Evolutionary conservation across 2,329 filamentous ascomycete species (phyloP).

Genomic region (Tolypocladium ovalisporum): DNA sequence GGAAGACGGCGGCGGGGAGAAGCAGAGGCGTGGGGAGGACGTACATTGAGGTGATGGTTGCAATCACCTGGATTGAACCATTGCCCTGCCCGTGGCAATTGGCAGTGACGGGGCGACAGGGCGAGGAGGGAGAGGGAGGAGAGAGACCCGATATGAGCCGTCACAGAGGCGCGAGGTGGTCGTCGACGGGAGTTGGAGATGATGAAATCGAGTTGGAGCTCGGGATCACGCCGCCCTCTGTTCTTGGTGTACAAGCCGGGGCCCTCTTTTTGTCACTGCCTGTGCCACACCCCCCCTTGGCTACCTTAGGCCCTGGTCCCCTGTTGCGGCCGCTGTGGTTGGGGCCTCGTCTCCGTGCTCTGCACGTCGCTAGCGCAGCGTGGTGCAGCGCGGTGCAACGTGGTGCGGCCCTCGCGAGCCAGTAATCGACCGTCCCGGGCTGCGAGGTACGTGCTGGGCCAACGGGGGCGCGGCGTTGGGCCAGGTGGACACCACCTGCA

Average conservation of each 20-base stretch:
- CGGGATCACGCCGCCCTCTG: conserved; percentile 1
- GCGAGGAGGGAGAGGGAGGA: background rate
- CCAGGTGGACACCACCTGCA: background rate
- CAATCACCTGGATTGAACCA: conserved; percentile 25
- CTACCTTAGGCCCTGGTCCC: background rate
- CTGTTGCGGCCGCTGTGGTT: background rate
- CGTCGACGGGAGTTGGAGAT: background rate
- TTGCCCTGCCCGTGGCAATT: conserved; percentile 26
- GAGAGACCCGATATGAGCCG: background rate
- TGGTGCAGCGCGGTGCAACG: background rate
- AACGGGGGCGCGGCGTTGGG: background rate
- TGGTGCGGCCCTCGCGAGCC: background rate
- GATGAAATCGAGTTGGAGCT: conserved; percentile 1
- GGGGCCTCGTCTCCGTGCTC: background rate
- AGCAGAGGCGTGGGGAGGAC: conserved; percentile 1
- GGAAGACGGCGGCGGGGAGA: conserved; percentile 5
- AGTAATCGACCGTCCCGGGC: background rate
- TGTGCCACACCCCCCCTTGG: background rate
- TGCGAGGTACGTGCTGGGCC: background rate
- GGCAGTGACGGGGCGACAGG: conserved; percentile 8
- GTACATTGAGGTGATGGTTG: conserved; percentile 11
- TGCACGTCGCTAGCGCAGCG: background rate
- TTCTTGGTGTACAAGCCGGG: background rate
- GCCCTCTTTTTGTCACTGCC: conserved; percentile 1
- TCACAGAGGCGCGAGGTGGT: background rate